These are phyloP conservation scores for Ormosia semicastrata DNA, from an alignment of 306 rosid genomes.

Conservation along the genomic window DNA sequence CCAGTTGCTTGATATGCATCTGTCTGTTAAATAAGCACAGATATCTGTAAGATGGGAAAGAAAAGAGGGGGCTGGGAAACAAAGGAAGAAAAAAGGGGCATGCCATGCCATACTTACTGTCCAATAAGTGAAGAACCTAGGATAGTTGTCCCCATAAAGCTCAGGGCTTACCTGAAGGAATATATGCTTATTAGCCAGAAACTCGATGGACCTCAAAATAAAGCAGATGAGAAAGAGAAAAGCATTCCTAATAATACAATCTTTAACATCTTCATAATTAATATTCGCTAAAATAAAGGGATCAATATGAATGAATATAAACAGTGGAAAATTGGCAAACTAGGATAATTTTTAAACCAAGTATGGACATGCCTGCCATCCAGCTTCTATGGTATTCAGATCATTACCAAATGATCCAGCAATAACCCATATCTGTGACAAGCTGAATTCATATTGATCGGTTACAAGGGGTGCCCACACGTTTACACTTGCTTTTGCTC, in stretches of 20 bases:
- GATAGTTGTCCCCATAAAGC: constrained; percentile 91
- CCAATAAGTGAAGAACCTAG: constrained; percentile 98
- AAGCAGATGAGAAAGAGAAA: not conserved
- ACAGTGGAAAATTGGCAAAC: not conserved
- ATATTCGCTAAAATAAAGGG: not conserved
- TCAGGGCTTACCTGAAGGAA: constrained; percentile 89
- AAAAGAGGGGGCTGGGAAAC: not conserved
- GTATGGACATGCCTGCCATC: constrained; percentile 85
- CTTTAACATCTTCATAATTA: not conserved
- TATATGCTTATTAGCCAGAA: not conserved
- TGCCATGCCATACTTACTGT: constrained; percentile 60
- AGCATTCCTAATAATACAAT: not conserved
- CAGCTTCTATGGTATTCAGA: constrained; percentile 96
- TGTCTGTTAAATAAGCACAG: constrained; percentile 47
- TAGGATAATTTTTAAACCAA: not conserved
- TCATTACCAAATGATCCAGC: constrained; percentile 93
- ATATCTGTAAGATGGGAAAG: not conserved
- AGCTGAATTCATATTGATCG: constrained; percentile 85
- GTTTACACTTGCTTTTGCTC: constrained; percentile 92
- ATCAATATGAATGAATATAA: not conserved
- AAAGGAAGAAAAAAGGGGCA: not conserved
- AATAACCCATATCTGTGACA: constrained; percentile 95
- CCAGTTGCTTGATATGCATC: constrained; percentile 99
- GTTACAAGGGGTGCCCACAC: constrained; percentile 87
- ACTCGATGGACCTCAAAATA: not conserved